A percentile compares a stretch with the other conserved stretches of the same genome.
Evolutionary conservation across 768 basidiomycete species (phyloP).

Genomic region (Tephrocybe rancida): DNA sequence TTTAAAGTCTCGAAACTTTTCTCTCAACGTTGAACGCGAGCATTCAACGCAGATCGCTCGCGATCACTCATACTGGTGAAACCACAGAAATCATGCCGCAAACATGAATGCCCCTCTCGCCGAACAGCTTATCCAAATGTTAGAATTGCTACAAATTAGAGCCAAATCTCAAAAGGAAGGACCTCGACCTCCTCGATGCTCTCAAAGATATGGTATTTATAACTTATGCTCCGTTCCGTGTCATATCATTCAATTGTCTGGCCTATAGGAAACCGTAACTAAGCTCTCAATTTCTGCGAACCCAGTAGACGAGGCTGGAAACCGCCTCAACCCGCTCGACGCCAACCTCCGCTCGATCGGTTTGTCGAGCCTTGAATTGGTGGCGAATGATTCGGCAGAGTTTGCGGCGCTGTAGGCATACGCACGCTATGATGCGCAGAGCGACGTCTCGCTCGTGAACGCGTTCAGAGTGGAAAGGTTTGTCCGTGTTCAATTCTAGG

Average conservation of each 20-base stretch:
- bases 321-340: neutral
- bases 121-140: constrained; percentile 1
- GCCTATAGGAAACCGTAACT: neutral
- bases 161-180: neutral
- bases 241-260: too few species aligned
- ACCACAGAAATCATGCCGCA: too few species aligned
- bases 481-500: too few species aligned
- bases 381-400: neutral
- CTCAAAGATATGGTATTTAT: too few species aligned
- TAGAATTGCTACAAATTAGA: constrained; percentile 2
- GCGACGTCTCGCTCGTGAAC: neutral
- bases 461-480: neutral
- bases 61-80: too few species aligned
- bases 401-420: neutral
- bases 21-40: too few species aligned
- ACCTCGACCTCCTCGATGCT: too few species aligned
- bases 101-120: neutral
- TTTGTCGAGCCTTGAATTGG: neutral
- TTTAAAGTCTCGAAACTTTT: too few species aligned
- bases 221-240: too few species aligned
- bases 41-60: too few species aligned
- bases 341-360: neutral
- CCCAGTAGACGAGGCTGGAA: neutral
- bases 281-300: neutral
- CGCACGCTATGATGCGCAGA: neutral